These are phyloP conservation scores for Circinella umbellata DNA, from an alignment of 371 early-diverging fungal genomes.

Conservation along the genomic window DNA sequence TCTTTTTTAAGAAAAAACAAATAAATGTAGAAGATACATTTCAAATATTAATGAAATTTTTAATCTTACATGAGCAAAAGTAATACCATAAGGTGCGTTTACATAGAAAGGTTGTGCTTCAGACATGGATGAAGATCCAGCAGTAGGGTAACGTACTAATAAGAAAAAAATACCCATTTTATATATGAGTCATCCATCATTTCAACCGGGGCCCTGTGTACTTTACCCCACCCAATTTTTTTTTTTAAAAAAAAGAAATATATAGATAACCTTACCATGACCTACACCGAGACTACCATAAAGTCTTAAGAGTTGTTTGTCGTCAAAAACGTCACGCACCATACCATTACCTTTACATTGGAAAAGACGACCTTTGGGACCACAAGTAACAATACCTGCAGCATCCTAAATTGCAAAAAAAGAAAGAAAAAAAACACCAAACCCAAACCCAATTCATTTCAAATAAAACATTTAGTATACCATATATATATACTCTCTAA, in stretches of 20 bases:
- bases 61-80: conserved; percentile 87
- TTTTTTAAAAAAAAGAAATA: neutral
- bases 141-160: conserved; percentile 96
- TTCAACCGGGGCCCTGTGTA: too few relatives aligned
- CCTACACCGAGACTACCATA: conserved; percentile 92
- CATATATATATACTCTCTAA: too few relatives aligned
- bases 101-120: conserved; percentile 99
- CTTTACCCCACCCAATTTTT: neutral
- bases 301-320: conserved; percentile 74
- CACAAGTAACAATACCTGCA: conserved; percentile 98
- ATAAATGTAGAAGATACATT: neutral
- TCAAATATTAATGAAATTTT: neutral
- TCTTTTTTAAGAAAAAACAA: neutral
- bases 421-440: too few relatives aligned
- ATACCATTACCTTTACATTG: conserved; percentile 98
- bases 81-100: conserved; percentile 97
- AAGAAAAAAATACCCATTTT: conserved; percentile 1
- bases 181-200: neutral
- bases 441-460: too few relatives aligned
- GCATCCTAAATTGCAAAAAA: too few relatives aligned
- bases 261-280: conserved; percentile 83
- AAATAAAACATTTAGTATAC: too few relatives aligned
- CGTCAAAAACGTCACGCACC: conserved; percentile 95
- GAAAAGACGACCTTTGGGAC: conserved; percentile 91
- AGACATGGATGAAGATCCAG: conserved; percentile 90